phyloP scores from a whole-genome alignment of 345 rosid species.

The Euphorbia pulcherrima region DNA sequence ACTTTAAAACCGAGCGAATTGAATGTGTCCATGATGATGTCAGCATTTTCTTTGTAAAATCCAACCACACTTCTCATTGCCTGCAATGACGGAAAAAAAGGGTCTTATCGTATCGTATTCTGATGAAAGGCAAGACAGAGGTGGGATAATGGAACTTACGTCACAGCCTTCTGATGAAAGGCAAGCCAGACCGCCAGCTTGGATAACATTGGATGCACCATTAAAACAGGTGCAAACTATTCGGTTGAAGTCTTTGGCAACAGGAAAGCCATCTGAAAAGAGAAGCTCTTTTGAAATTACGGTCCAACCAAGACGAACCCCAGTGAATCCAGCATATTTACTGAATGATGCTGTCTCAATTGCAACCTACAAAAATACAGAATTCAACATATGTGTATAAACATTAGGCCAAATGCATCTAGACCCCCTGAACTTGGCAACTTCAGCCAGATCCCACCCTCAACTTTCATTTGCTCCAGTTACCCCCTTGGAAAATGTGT shows the following conservation, averaged over 20 bases:
- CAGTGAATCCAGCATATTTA: constrained; percentile 95
- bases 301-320: constrained; percentile 96
- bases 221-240: constrained; percentile 84
- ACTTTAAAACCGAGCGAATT: constrained; percentile 78
- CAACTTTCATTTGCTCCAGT: no score
- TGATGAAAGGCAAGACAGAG: constrained; percentile 7
- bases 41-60: constrained; percentile 83
- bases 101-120: background rate
- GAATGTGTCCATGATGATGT: constrained; percentile 73
- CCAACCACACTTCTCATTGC: constrained; percentile 84
- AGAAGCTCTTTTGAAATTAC: constrained; percentile 78
- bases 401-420: no score
- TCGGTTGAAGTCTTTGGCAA: constrained; percentile 84
- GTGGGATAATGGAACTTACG: constrained; percentile 33
- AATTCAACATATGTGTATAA: constrained; percentile 10
- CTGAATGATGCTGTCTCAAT: constrained; percentile 87
- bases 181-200: constrained; percentile 94
- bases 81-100: constrained; percentile 36
- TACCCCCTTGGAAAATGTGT: no score
- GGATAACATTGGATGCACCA: constrained; percentile 84
- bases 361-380: constrained; percentile 55
- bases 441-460: no score
- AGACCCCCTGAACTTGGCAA: no score
- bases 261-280: constrained; percentile 85
- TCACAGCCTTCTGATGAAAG: constrained; percentile 77